Conservation (phyloP, 495 filamentous ascomycete genomes). For the Antarctomyces pellizariae region DNA sequence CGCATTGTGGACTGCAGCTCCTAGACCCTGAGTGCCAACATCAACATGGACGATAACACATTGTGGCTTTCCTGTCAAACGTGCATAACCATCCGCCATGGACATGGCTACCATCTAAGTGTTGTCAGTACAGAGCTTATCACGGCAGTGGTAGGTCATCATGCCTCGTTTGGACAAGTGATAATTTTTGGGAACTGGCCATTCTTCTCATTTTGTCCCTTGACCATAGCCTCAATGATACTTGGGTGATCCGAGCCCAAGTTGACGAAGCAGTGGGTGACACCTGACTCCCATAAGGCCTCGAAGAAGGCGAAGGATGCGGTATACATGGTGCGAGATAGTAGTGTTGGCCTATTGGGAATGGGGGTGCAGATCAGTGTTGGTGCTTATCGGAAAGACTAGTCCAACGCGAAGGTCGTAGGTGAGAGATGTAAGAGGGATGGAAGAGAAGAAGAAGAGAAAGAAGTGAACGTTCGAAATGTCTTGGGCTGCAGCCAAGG, state of each 20-base stretch:
- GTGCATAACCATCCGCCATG: slow-evolving; percentile 89
- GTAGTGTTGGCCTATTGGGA: too few relatives aligned
- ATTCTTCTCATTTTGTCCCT: slow-evolving; percentile 41
- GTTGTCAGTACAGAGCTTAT: slow-evolving; percentile 1
- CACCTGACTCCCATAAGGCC: slow-evolving; percentile 79
- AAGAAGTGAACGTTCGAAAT: too few relatives aligned
- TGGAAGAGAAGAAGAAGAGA: too few relatives aligned
- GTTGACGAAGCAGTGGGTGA: slow-evolving; percentile 83
- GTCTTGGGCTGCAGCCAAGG: too few relatives aligned
- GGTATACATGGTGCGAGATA: slow-evolving; percentile 26
- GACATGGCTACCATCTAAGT: slow-evolving; percentile 85
- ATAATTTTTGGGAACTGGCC: slow-evolving; percentile 65
- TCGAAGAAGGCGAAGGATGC: slow-evolving; percentile 83
- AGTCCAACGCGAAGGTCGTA: too few relatives aligned
- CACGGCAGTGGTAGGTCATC: slow-evolving; percentile 5
- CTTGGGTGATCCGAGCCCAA: slow-evolving; percentile 82
- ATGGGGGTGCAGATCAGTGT: too few relatives aligned
- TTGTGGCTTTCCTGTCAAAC: slow-evolving; percentile 64
- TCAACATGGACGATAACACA: slow-evolving; percentile 92
- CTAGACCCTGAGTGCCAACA: slow-evolving; percentile 77
- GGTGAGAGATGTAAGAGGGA: too few relatives aligned
- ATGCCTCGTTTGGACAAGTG: slow-evolving; percentile 78
- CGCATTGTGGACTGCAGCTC: slow-evolving; percentile 81
- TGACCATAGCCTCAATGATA: slow-evolving; percentile 92
- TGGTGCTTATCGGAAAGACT: too few relatives aligned